Percentiles rank a stretch among this genome's conserved stretches.
These are phyloP conservation scores for Saccharomycopsis lassenensis DNA, from an alignment of 805 yeast species.

Conservation along the genomic window DNA sequence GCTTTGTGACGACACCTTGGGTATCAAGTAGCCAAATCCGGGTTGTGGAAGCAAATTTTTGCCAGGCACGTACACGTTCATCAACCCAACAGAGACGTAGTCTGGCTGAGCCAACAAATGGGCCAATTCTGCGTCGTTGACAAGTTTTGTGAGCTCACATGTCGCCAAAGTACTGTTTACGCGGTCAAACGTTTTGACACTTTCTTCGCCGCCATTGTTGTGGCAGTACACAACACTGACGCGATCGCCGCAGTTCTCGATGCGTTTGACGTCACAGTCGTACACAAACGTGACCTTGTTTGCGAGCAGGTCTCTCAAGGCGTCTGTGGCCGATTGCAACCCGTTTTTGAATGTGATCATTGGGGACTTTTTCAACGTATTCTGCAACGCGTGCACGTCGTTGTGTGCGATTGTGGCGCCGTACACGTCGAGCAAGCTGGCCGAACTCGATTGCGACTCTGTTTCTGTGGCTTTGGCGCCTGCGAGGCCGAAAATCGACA, in stretches of 20 bases:
- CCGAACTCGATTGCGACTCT: neutral
- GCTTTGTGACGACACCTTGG: conserved; percentile 43
- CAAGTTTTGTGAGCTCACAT: conserved; percentile 27
- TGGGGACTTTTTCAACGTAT: conserved; percentile 32
- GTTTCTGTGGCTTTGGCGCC: neutral
- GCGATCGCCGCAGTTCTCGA: conserved; percentile 18
- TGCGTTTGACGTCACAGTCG: conserved; percentile 20
- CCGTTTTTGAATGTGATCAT: conserved; percentile 52
- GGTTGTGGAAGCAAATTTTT: conserved; percentile 30
- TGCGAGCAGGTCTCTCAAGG: conserved; percentile 30
- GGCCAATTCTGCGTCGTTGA: conserved; percentile 18
- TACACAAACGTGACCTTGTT: conserved; percentile 30
- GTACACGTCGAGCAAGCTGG: conserved; percentile 4
- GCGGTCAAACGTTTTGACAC: conserved; percentile 33
- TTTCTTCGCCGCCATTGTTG: conserved; percentile 12
- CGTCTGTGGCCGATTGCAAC: conserved; percentile 39
- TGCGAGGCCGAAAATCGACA: too few relatives aligned
- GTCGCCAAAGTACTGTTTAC: conserved; percentile 47
- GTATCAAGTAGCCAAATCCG: conserved; percentile 89
- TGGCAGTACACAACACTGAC: conserved; percentile 18
- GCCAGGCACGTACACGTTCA: conserved; percentile 52
- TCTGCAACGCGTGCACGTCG: conserved; percentile 30
- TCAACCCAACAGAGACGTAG: conserved; percentile 44
- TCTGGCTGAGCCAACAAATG: conserved; percentile 16
- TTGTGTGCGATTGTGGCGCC: conserved; percentile 25